phyloP scores from a whole-genome alignment of 495 filamentous ascomycete species.

The Annulohypoxylon maeteangense region DNA sequence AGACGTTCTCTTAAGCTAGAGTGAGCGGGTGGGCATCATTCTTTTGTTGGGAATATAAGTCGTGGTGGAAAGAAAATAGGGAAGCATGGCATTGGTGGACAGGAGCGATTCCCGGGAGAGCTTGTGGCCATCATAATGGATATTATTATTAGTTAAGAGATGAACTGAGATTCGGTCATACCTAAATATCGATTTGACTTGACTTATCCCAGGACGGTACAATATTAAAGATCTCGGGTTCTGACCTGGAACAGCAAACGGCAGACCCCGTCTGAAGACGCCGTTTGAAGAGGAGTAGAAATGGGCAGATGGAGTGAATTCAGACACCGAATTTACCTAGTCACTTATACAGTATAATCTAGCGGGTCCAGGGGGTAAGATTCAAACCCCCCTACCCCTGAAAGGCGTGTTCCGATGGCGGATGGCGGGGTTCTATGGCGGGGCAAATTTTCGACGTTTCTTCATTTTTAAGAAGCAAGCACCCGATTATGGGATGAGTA shows the following conservation, averaged over 20 bases:
- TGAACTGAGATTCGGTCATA: not conserved
- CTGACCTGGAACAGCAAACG: constrained; percentile 23
- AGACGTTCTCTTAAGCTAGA: not conserved
- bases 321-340: constrained; percentile 21
- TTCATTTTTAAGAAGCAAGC: not conserved
- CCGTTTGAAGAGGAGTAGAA: constrained; percentile 25
- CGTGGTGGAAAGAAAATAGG: not conserved
- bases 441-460: constrained; percentile 35
- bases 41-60: not conserved
- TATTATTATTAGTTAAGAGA: not conserved
- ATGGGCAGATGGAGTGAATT: not conserved
- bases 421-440: constrained; percentile 47
- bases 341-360: constrained; percentile 1
- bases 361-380: constrained; percentile 8
- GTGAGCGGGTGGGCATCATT: not conserved
- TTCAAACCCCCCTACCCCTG: constrained; percentile 4
- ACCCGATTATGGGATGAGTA: not conserved
- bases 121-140: not conserved
- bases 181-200: not conserved
- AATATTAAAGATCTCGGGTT: constrained; percentile 19
- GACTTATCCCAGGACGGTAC: not conserved
- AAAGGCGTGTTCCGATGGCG: constrained; percentile 44
- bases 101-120: not conserved
- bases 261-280: constrained; percentile 26
- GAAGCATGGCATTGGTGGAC: not conserved